Evolutionary conservation across 768 basidiomycete genomes (phyloP), one percentile per base, ranked within the genome.

Genomic region (Exsudoporus frostii): DNA sequence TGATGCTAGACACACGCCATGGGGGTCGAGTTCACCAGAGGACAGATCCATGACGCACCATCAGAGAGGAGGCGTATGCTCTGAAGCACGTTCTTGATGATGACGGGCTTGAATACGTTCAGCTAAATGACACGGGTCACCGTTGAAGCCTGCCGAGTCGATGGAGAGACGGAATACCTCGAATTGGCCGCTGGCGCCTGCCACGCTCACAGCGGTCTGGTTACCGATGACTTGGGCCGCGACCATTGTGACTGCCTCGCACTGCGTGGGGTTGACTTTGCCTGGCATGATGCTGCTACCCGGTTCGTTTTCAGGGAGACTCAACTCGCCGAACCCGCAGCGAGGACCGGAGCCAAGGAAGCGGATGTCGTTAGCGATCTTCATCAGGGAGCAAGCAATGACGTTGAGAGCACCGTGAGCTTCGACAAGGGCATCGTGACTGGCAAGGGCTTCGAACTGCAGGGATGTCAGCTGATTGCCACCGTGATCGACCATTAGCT

Each of bases 261-360:
- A 98, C 69, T 99, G 97, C 5, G 97, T 99, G 11, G 97, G 97
- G 75, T 99, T 99, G 54, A 99, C 97, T 76, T 99, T 98, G 55
- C 97, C 97, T 7, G 95, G 97, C 97, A 99, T 99, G 74, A 99
- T 98, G 53, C 92, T 96, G 65, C 92, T 95, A 43, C 97, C 97
- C 40, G 97, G 97, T 74, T 99, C 97, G 71, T 99, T 99, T 75
- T 98, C 97, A 11, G 97, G 97, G 46, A 98, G 74, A 62, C 81
- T 85, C 37, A 99, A 77, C 73, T 99, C 97, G 22, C 97, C 97
- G 42, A 99, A 81, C 51, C 97, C 97, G 65, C 97, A 99, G 40
- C 97, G 89, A 53, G 97, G 97, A 51, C 97, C 97, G 45, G 96
- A 98, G 24, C 86, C 96, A 61, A 99, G 88, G 80, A 89, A 98